Conservation (phyloP, 108 stramenopile genomes). For the Skeletonema menzelii region DNA sequence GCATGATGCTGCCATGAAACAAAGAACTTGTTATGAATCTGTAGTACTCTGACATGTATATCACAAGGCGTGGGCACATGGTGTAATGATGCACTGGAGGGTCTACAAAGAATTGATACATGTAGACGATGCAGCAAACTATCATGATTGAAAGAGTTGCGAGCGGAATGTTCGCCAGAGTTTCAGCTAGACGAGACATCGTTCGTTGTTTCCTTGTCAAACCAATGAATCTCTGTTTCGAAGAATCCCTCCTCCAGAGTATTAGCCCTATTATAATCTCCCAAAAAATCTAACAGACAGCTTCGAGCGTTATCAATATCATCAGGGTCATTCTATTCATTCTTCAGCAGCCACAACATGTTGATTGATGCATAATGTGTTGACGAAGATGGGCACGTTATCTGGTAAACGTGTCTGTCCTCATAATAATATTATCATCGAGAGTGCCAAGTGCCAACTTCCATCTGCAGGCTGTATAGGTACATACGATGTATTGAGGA, state of each 20-base stretch:
- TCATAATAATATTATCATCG: no score
- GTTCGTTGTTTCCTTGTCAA: no score
- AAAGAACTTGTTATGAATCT: conserved; percentile 73
- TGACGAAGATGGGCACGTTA: no score
- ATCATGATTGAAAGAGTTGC: conserved; percentile 51
- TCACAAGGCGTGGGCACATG: conserved; percentile 64
- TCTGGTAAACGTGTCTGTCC: no score
- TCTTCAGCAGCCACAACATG: no score
- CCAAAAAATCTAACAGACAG: background rate
- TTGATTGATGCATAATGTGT: no score
- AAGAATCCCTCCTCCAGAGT: background rate
- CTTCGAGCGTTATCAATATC: no score
- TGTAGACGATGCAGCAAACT: conserved; percentile 43
- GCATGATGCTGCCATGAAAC: conserved; percentile 86
- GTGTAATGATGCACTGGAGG: conserved; percentile 55
- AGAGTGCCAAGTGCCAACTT: no score
- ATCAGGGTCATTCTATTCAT: no score
- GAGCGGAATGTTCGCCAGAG: conserved; percentile 50
- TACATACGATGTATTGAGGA: no score
- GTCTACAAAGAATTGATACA: conserved; percentile 51
- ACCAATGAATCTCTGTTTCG: background rate
- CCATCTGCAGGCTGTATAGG: no score
- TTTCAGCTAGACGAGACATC: conserved; percentile 46
- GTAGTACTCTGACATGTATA: conserved; percentile 66
- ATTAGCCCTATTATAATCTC: background rate